Base-by-base conservation (phyloP, 345 rosid genomes). In the Tarenaya hassleriana region DNA sequence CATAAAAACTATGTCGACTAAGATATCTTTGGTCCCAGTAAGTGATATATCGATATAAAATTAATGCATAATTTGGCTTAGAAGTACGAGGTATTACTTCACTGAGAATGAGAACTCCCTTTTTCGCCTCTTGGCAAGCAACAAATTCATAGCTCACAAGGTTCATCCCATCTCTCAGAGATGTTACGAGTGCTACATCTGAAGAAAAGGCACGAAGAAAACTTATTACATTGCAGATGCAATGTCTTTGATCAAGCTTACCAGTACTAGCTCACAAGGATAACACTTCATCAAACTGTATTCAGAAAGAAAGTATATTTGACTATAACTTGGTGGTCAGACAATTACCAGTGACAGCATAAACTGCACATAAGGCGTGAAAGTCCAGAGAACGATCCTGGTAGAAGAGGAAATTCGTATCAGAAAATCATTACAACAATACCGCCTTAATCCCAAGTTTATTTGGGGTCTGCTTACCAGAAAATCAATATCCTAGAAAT, bases 371-470 rank as follows among this genome's bases (percentile, higher is more conserved):
- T 39, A 94, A 68, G 34, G 75, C 83, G 8, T 50, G 60, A 43
- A 94, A 94, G 71, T 94, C 99, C 35, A 88, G 87, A 56, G 99
- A 94, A 3, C 95, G 99, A 69, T 94, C 99, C 99, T 94, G 95
- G 15, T 34, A 56, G 34, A 34, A 47, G 50, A 47, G 38, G 57
- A 58, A 42, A 47, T 41, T 21, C 50, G 18, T 60, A 56, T 65
- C 50, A 73, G 52, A 41, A 64, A 18, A 43, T 35, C 40, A 10
- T n/a, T n/a, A n/a, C n/a, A n/a, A n/a, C n/a, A n/a, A n/a, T n/a
- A n/a, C n/a, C n/a, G n/a, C n/a, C n/a, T n/a, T n/a, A n/a, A n/a
- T n/a, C n/a, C n/a, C n/a, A n/a, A n/a, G n/a, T n/a, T n/a, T n/a
- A n/a, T n/a, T n/a, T n/a, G n/a, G n/a, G n/a, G n/a, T n/a, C n/a